Base-by-base conservation (phyloP, 2,329 filamentous ascomycete genomes). In the Epichloe brachyelytri region DNA sequence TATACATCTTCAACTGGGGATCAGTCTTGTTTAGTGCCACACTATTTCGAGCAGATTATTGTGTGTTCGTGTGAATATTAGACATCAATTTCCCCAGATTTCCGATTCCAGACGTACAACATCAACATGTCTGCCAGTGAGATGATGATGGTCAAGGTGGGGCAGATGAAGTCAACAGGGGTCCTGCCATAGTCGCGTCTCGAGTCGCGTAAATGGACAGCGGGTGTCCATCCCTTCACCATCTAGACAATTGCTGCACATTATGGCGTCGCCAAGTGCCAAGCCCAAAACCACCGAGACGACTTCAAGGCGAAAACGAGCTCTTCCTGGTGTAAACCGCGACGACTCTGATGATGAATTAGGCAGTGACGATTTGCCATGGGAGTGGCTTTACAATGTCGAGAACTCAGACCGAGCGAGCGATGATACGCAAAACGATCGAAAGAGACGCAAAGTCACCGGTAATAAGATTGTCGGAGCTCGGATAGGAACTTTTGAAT, bases 321-420 rank as follows among this genome's bases (percentile, higher is more conserved):
- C 43, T 3, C 51, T 55, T 10, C 55, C 80, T 66, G 84, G 83
- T 33, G 74, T 89, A 11, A 68, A 73, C 6, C 76, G 85, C 59
- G 86, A 93, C 54, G 85, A 95, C 64, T 94, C 88, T 0, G 89
- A 95, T 64, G 89, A 95, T 66, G 91, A 95, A 65, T 78, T 94
- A 22, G 85, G 82, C 30, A 73, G 77, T 37, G 82, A 86, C 47
- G 85, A 88, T 59, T 70, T 77, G 44, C 79, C 83, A 0, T 93
- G 87, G 87, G 78, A 88, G 68, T 91, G 86, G 85, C 77, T 91
- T 43, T 89, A 91, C 66, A 62, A 62, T 44, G 58, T 55, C 43
- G 74, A 73, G 6, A 55, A 56, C 14, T 47, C 61, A n/a, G 56
- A 60, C 19, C 51, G 53, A 46, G 51, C 48, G 45, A 59, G 51